Evolutionary conservation across 352 stramenopile species (phyloP), one percentile per base, ranked within the genome.

Genomic region (Elongisporangium prolatum): DNA sequence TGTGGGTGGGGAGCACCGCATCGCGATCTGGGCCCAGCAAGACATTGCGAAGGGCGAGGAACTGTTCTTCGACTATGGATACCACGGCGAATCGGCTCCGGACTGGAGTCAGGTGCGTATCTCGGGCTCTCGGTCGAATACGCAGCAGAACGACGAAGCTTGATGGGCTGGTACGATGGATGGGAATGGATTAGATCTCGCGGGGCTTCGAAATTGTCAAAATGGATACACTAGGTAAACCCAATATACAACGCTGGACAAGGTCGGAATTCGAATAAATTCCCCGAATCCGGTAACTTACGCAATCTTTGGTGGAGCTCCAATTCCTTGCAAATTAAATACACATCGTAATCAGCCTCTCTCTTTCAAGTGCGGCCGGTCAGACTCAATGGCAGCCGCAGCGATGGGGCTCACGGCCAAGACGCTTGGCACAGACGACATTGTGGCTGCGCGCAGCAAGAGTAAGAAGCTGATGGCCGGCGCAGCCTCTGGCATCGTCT

Each of bases 21-120:
- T 98, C 69, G 88, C 77, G n/a, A 91, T 98, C 50, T 98, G 88
- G 80, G 92, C 95, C 0, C 70, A 84, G 50, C 65, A 91, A 56
- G 80, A 97, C 66, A 97, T 98, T 62, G 73, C 76, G 53, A 74
- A 88, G 24, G 80, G 95, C 22, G 75, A 88, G 56, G 79, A 89
- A 55, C 57, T 89, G 21, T 84, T 84, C 64, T 89, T 89, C 61
- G 65, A 89, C 65, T 89, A 89, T 25, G 79, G 77, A 38, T 89
- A 88, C 63, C 66, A 75, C 21, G 79, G 77, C 25, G 69, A 84
- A 55, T 78, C 73, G 9, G 79, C 77, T 4, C 79, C 79, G 0
- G 75, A 88, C 49, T 88, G 79, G 79, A 89, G 79, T 48, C 74
- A 86, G 50, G 64, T 81, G 56, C 69, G 75, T 49, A 80, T 84